These are phyloP conservation scores for Erythrophleum fordii DNA, from an alignment of 306 rosid species.

Conservation along the genomic window DNA sequence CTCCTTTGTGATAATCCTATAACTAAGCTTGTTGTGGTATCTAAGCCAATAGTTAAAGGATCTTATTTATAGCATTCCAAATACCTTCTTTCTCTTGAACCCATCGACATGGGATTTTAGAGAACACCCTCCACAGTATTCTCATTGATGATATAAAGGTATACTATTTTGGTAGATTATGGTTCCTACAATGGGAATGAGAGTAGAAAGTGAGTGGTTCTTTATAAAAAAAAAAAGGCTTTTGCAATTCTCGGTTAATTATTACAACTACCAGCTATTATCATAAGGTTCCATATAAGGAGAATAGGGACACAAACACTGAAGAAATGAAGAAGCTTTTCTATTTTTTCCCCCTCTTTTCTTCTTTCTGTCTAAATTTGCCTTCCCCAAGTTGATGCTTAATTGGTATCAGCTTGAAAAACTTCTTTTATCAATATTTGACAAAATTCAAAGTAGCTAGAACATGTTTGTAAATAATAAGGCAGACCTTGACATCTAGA, in stretches of 20 bases:
- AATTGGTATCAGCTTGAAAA: neutral
- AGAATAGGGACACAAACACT: neutral
- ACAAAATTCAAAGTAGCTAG: neutral
- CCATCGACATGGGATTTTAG: no score
- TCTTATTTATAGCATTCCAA: no score
- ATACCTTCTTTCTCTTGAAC: no score
- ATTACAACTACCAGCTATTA: neutral
- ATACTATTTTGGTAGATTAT: neutral
- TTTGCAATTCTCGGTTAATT: neutral
- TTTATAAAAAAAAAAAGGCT: neutral
- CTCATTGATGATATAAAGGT: conserved; percentile 21
- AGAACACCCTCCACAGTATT: no score
- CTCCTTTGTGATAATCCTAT: no score
- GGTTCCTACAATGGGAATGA: neutral
- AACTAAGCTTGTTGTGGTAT: no score
- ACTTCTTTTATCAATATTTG: neutral
- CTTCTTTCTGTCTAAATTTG: neutral
- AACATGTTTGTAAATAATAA: conserved; percentile 23
- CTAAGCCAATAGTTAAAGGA: no score
- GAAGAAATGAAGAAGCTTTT: neutral
- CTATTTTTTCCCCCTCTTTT: neutral
- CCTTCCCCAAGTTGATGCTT: neutral
- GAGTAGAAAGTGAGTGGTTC: neutral
- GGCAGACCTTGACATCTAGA: conserved; percentile 12
- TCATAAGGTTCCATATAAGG: neutral